Conservation (phyloP, 768 basidiomycete species). For the Gymnopilus dilepis region DNA sequence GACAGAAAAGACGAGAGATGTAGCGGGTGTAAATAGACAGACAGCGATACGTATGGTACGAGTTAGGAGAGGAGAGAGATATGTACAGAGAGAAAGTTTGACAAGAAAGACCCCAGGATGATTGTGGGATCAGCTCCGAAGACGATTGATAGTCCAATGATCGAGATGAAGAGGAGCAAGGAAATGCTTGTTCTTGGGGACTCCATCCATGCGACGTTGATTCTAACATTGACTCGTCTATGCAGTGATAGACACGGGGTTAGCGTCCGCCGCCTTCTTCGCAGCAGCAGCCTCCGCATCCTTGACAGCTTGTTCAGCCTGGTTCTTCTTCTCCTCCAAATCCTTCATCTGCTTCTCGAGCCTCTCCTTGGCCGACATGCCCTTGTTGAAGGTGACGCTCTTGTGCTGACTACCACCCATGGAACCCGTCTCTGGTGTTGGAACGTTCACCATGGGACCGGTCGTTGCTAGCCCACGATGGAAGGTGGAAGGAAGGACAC, state of each 20-base stretch:
- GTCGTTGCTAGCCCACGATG: conserved; percentile 73
- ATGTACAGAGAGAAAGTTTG: conserved; percentile 12
- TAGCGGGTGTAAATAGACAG: conserved; percentile 25
- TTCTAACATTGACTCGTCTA: conserved; percentile 18
- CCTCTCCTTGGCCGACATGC: conserved; percentile 51
- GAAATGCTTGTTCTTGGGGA: not conserved
- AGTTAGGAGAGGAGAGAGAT: conserved; percentile 3
- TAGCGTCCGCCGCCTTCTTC: conserved; percentile 67
- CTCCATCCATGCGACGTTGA: not conserved
- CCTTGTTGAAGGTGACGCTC: conserved; percentile 74
- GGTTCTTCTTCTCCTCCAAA: conserved; percentile 66
- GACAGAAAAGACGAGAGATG: conserved; percentile 19
- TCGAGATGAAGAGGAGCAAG: conserved; percentile 1
- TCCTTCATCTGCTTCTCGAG: conserved; percentile 55
- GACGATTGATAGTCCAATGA: not conserved
- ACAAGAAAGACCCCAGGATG: not conserved
- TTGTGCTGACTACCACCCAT: conserved; percentile 73
- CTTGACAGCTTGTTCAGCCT: conserved; percentile 69
- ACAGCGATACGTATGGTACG: conserved; percentile 12
- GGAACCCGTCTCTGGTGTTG: conserved; percentile 67
- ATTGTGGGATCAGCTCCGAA: not conserved
- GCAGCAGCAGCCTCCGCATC: conserved; percentile 62
- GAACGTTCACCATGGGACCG: conserved; percentile 65
- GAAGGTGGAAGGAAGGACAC: conserved; percentile 79
- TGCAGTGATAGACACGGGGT: conserved; percentile 52